A percentile compares a stretch with the other conserved stretches of the same genome.
Conservation (phyloP, 306 rosid genomes). For the Acacia acuminata region DNA sequence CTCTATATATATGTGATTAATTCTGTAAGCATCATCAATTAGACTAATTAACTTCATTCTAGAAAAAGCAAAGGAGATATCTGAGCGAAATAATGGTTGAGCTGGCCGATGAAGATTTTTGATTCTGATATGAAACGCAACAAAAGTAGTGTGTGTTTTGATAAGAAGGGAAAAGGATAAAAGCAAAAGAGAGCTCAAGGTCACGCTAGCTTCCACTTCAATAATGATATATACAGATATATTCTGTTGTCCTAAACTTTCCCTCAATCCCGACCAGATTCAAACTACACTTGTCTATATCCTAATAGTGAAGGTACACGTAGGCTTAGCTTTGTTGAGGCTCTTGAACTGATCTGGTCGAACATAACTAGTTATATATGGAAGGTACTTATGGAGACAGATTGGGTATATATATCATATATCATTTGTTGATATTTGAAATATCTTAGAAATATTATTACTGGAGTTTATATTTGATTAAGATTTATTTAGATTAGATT, state of each 20-base stretch:
- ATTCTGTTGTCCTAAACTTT: not conserved
- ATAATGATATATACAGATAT: not conserved
- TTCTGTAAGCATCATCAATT: not conserved
- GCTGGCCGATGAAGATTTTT: not conserved
- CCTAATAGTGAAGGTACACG: not conserved
- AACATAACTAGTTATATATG: not conserved
- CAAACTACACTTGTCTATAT: not conserved
- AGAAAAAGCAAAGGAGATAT: too few species aligned
- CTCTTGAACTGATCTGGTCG: not conserved
- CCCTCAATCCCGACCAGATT: conserved; percentile 1
- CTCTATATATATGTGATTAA: not conserved
- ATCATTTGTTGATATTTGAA: too few species aligned
- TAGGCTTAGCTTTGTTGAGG: not conserved
- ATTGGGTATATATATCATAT: not conserved
- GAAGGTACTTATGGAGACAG: not conserved
- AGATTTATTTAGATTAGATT: too few species aligned
- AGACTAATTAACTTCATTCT: too few species aligned
- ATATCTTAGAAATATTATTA: too few species aligned
- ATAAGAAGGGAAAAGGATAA: not conserved
- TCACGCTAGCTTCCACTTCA: not conserved
- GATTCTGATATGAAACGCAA: not conserved
- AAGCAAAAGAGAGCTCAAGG: not conserved
- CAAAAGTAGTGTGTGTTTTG: not conserved
- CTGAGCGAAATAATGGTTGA: too few species aligned
- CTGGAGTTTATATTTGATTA: too few species aligned